phyloP scores from a whole-genome alignment of 106 monocot species.

The Apostasia shenzhenica region DNA sequence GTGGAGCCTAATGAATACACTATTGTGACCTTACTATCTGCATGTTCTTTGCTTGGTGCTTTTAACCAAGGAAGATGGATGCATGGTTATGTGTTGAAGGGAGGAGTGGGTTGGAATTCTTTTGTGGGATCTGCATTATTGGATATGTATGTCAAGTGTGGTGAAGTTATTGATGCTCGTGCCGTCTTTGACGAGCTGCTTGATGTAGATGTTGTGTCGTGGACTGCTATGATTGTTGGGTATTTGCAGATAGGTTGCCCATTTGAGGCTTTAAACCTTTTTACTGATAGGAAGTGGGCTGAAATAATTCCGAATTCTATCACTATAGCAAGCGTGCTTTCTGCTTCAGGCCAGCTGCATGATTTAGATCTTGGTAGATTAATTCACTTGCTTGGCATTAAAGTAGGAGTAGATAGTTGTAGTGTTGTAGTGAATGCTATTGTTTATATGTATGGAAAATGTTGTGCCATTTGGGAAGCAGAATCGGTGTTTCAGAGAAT shows the following conservation, averaged over 20 bases:
- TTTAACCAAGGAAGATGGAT: conserved; percentile 60
- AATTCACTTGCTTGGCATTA: conserved; percentile 29
- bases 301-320: conserved; percentile 39
- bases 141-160: conserved; percentile 64
- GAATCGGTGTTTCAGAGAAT: conserved; percentile 28
- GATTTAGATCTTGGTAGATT: conserved; percentile 25
- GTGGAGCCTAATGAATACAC: conserved; percentile 34
- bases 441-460: conserved; percentile 59
- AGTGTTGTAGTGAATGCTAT: conserved; percentile 36
- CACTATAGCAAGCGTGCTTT: conserved; percentile 40
- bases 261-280: conserved; percentile 33
- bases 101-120: conserved; percentile 19
- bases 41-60: conserved; percentile 27
- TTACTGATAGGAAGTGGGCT: conserved; percentile 20
- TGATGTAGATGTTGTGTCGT: conserved; percentile 27
- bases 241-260: conserved; percentile 38
- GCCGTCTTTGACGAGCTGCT: conserved; percentile 25
- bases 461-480: conserved; percentile 27
- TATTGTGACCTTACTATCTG: conserved; percentile 26
- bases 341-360: conserved; percentile 32
- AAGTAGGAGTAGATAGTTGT: conserved; percentile 26
- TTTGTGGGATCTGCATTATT: conserved; percentile 38
- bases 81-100: conserved; percentile 41
- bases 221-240: conserved; percentile 66
- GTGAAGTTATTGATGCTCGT: conserved; percentile 32